A percentile compares a stretch with the other conserved stretches of the same genome.
Evolutionary conservation across 2,329 filamentous ascomycete species (phyloP).

Genomic region (Mycogone perniciosa): DNA sequence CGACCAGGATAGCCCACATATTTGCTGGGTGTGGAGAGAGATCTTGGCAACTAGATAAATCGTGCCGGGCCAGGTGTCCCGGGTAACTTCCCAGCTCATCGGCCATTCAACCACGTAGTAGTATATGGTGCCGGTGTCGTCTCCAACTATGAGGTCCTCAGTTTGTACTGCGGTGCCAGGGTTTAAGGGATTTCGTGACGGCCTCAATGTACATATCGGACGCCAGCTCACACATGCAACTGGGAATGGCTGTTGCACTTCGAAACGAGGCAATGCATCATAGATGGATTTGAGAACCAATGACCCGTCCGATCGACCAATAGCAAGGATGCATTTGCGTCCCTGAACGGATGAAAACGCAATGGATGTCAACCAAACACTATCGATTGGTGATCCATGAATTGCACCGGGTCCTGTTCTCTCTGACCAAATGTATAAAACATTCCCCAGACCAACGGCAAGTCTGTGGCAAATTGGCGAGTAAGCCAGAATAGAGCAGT

Average conservation of each 20-base stretch:
- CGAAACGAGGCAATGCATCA: conserved; percentile 65
- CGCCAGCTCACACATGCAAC: conserved; percentile 80
- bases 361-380: conserved; percentile 68
- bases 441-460: conserved; percentile 73
- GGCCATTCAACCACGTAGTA: conserved; percentile 91
- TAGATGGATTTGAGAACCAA: conserved; percentile 73
- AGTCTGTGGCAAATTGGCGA: conserved; percentile 67
- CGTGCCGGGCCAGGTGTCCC: conserved; percentile 67
- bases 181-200: conserved; percentile 44
- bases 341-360: conserved; percentile 80
- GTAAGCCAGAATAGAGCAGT: conserved; percentile 87
- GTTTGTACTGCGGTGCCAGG: conserved; percentile 51
- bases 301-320: conserved; percentile 71
- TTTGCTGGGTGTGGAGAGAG: conserved; percentile 75
- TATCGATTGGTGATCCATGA: conserved; percentile 23
- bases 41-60: conserved; percentile 74
- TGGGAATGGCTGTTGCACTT: conserved; percentile 62
- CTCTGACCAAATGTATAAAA: conserved; percentile 89
- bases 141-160: conserved; percentile 82
- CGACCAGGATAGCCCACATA: conserved; percentile 91
- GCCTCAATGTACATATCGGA: conserved; percentile 50
- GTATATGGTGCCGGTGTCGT: conserved; percentile 75
- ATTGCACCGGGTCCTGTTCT: conserved; percentile 52
- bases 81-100: conserved; percentile 52
- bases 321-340: conserved; percentile 72